These are phyloP conservation scores for Gentiana straminea DNA, from an alignment of 257 asterid species.

Conservation along the genomic window DNA sequence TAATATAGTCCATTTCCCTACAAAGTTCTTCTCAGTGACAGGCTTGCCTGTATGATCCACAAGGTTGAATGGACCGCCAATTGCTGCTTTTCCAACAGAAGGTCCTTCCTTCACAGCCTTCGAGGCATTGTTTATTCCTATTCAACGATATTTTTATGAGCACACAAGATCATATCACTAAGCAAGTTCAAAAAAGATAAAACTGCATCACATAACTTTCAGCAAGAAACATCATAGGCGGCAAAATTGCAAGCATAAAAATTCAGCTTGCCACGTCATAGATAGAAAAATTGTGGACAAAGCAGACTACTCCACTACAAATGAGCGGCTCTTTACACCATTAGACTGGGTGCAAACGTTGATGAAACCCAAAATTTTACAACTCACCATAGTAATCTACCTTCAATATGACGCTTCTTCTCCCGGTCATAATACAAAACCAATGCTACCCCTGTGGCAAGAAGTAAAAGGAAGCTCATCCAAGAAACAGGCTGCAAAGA, in stretches of 20 bases:
- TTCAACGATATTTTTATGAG: constrained; percentile 7
- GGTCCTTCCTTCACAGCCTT: constrained; percentile 63
- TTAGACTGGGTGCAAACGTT: too few species aligned
- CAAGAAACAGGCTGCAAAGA: constrained; percentile 72
- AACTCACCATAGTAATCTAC: constrained; percentile 64
- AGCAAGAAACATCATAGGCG: too few species aligned
- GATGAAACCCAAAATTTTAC: neutral
- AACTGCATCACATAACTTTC: neutral
- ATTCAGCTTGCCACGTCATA: too few species aligned
- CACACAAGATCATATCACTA: neutral
- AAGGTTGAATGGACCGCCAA: constrained; percentile 90
- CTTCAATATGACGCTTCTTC: constrained; percentile 77
- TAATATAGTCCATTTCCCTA: constrained; percentile 72
- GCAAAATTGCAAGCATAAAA: too few species aligned
- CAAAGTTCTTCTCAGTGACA: constrained; percentile 65
- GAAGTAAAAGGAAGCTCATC: constrained; percentile 71
- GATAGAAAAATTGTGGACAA: too few species aligned
- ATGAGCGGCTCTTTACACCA: too few species aligned
- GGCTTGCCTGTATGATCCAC: constrained; percentile 78
- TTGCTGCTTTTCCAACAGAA: constrained; percentile 78
- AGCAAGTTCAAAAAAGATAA: neutral
- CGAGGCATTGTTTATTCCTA: constrained; percentile 60
- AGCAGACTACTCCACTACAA: too few species aligned
- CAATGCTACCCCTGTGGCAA: constrained; percentile 79
- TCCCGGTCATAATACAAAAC: constrained; percentile 71